Conservation (phyloP, 2,329 filamentous ascomycete species). For the Berkeleyomyces basicola region DNA sequence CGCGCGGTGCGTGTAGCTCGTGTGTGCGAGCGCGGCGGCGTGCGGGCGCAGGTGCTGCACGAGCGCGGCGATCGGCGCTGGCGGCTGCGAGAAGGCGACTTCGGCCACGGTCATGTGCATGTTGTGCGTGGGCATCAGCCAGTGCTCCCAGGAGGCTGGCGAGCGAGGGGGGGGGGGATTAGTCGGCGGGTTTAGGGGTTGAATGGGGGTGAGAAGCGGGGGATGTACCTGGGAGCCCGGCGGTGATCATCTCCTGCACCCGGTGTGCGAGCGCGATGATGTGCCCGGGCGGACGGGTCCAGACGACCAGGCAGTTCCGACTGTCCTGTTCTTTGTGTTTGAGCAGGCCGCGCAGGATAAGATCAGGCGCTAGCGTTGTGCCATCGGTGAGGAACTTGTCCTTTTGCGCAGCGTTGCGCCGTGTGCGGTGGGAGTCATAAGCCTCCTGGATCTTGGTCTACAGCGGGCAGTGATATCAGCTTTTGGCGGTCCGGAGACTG, state of each 20-base stretch:
- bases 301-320: constrained; percentile 71
- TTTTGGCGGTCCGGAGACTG: too few species aligned
- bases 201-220: not conserved
- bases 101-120: constrained; percentile 81
- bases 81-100: constrained; percentile 61
- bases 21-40: constrained; percentile 45
- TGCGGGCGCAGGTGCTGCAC: constrained; percentile 38
- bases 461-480: not conserved
- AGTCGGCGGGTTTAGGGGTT: not conserved
- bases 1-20: constrained; percentile 49
- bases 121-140: constrained; percentile 65
- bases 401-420: constrained; percentile 60
- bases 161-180: too few species aligned
- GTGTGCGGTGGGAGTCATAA: constrained; percentile 58
- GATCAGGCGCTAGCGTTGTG: constrained; percentile 50
- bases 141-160: constrained; percentile 40
- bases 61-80: constrained; percentile 48
- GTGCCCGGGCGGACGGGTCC: constrained; percentile 64
- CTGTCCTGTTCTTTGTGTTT: constrained; percentile 49
- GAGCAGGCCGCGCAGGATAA: constrained; percentile 16
- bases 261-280: constrained; percentile 49
- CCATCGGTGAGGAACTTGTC: constrained; percentile 48
- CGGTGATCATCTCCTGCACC: constrained; percentile 50
- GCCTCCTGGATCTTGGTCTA: constrained; percentile 48
- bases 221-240: constrained; percentile 48